Percentiles rank a stretch among this genome's conserved stretches.
Conservation (phyloP, 306 rosid species). For the Quercus rubra region DNA sequence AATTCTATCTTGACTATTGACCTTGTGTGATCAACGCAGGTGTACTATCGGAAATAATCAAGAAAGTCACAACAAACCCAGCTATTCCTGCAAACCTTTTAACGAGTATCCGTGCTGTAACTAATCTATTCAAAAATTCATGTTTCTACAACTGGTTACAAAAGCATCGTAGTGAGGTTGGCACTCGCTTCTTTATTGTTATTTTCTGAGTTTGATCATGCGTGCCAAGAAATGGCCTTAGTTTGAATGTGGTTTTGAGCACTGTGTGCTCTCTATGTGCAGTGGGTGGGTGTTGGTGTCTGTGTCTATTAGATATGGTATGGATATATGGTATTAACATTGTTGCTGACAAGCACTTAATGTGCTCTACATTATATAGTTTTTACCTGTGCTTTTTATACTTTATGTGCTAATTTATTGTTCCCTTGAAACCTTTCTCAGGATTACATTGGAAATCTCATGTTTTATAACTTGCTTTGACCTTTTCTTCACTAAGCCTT, state of each 20-base stretch:
- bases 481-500: not conserved
- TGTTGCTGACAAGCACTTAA: not conserved
- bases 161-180: conserved; percentile 74
- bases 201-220: not conserved
- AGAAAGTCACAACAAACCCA: conserved; percentile 51
- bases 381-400: not conserved
- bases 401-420: not conserved
- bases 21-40: conserved; percentile 39
- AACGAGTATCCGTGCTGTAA: conserved; percentile 75
- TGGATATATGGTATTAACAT: not conserved
- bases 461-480: not conserved
- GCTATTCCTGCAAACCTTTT: conserved; percentile 72
- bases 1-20: conserved; percentile 21
- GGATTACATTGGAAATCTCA: not conserved
- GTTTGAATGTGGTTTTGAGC: not conserved
- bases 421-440: not conserved
- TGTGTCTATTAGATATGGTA: not conserved
- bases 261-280: not conserved
- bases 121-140: conserved; percentile 77
- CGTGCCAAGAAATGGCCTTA: not conserved
- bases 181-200: conserved; percentile 16
- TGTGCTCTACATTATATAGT: not conserved
- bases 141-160: conserved; percentile 65
- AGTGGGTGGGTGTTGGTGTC: not conserved
- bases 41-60: conserved; percentile 51